Conservation (phyloP, 331 rosid genomes). For the Malus hybrid region DNA sequence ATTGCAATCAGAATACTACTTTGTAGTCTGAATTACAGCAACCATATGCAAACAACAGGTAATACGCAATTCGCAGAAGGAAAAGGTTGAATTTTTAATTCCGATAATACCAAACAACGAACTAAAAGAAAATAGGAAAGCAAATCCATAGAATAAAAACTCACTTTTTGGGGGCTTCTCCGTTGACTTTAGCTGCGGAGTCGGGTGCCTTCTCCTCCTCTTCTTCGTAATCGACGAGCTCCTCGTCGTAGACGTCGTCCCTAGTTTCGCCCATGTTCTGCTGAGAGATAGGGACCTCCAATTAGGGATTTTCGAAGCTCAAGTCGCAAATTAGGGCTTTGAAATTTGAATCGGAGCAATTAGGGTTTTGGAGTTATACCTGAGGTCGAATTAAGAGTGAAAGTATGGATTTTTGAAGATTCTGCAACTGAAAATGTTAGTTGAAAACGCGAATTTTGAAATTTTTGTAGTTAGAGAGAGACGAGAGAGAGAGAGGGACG, state of each 20-base stretch:
- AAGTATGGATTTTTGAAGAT: conserved; percentile 34
- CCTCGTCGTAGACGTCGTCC: conserved; percentile 93
- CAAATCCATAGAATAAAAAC: background rate
- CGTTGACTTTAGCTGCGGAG: conserved; percentile 83
- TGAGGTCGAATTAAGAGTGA: conserved; percentile 18
- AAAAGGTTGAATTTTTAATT: background rate
- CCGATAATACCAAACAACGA: background rate
- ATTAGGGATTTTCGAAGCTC: background rate
- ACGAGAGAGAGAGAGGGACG: conserved; percentile 12
- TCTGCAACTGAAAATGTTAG: conserved; percentile 91
- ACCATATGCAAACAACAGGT: background rate
- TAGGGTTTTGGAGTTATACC: conserved; percentile 57
- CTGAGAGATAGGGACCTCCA: background rate
- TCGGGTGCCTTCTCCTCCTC: conserved; percentile 93
- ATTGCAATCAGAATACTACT: background rate
- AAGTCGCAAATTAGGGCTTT: conserved; percentile 16
- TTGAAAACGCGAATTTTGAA: conserved; percentile 31
- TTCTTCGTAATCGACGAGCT: conserved; percentile 96
- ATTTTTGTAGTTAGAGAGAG: conserved; percentile 1
- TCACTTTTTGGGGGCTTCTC: conserved; percentile 89
- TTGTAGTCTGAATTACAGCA: background rate
- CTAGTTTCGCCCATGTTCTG: conserved; percentile 84
- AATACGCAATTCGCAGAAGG: background rate
- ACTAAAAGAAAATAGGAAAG: background rate
- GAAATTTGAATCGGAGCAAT: background rate